Percentiles rank a stretch among this genome's conserved stretches.
These are phyloP conservation scores for Brassica cretica DNA, from an alignment of 345 rosid genomes.

Conservation along the genomic window DNA sequence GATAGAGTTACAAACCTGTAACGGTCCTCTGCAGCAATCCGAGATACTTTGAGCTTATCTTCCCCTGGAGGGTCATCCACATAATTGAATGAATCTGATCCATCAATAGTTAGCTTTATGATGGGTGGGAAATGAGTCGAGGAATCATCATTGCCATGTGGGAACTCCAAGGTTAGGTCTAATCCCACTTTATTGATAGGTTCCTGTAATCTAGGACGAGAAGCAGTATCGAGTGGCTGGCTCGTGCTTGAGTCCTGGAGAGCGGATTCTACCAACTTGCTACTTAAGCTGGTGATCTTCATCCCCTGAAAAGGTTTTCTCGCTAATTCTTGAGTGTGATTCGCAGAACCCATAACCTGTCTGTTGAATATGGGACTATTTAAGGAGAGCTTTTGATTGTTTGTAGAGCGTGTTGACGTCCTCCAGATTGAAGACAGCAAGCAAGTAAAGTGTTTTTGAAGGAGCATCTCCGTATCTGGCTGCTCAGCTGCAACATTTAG, in stretches of 20 bases:
- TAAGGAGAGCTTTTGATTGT: constrained; percentile 40
- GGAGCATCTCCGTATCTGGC: constrained; percentile 84
- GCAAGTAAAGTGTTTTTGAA: constrained; percentile 88
- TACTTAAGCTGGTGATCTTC: constrained; percentile 56
- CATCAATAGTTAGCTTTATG: constrained; percentile 57
- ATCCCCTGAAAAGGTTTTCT: constrained; percentile 51
- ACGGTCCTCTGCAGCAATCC: constrained; percentile 63
- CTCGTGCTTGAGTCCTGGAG: constrained; percentile 57
- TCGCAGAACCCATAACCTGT: constrained; percentile 47
- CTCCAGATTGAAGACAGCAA: constrained; percentile 86
- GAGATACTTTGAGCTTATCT: constrained; percentile 51
- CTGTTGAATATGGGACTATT: constrained; percentile 56
- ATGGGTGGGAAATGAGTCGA: constrained; percentile 53
- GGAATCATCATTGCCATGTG: constrained; percentile 47
- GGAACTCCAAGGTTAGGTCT: constrained; percentile 75
- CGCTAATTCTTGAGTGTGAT: constrained; percentile 41
- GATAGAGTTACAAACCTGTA: constrained; percentile 57
- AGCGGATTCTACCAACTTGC: constrained; percentile 66
- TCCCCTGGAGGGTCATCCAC: constrained; percentile 41
- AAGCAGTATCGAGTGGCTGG: constrained; percentile 41
- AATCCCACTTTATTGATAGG: constrained; percentile 46
- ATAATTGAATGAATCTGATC: constrained; percentile 41
- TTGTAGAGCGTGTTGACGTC: constrained; percentile 40
- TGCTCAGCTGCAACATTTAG: constrained; percentile 71
- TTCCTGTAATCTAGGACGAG: constrained; percentile 46